phyloP scores from a whole-genome alignment of 768 basidiomycete genomes.

The Lentinula boryana region DNA sequence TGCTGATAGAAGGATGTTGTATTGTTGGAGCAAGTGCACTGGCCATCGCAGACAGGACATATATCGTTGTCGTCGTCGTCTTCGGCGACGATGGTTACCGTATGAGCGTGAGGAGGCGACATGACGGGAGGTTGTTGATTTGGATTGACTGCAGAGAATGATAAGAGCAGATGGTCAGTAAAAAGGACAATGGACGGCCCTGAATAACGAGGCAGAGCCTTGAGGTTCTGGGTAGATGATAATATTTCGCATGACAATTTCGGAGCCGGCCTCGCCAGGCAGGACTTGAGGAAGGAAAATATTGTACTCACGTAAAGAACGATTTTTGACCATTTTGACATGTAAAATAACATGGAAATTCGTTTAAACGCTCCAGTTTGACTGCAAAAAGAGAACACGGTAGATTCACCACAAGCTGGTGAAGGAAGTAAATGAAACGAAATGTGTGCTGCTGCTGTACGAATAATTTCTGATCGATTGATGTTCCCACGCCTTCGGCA shows the following conservation, averaged over 20 bases:
- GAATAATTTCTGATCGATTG: slow-evolving; percentile 1
- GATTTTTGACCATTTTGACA: slow-evolving; percentile 37
- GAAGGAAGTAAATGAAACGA: slow-evolving; percentile 6
- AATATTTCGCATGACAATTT: slow-evolving; percentile 14
- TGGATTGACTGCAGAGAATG: slow-evolving; percentile 24
- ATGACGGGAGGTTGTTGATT: slow-evolving; percentile 53
- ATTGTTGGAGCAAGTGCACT: slow-evolving; percentile 71
- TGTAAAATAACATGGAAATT: slow-evolving; percentile 22
- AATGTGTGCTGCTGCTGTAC: neutral
- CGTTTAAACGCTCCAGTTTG: slow-evolving; percentile 36
- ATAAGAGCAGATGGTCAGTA: slow-evolving; percentile 7
- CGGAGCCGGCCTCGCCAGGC: slow-evolving; percentile 2
- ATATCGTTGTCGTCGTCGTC: slow-evolving; percentile 82
- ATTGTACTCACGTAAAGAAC: slow-evolving; percentile 25
- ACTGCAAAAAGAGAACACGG: slow-evolving; percentile 9
- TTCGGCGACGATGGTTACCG: slow-evolving; percentile 39
- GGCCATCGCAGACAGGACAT: slow-evolving; percentile 87
- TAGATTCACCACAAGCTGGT: slow-evolving; percentile 12
- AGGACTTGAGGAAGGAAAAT: slow-evolving; percentile 7
- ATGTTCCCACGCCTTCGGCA: slow-evolving; percentile 1
- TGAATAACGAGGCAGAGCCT: slow-evolving; percentile 10
- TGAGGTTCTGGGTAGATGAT: slow-evolving; percentile 3
- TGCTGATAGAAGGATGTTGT: slow-evolving; percentile 32
- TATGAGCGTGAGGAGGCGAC: slow-evolving; percentile 67
- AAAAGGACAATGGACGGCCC: slow-evolving; percentile 7